These are phyloP conservation scores for Cerrena zonata DNA, from an alignment of 1,284 basidiomycete genomes.

Conservation along the genomic window DNA sequence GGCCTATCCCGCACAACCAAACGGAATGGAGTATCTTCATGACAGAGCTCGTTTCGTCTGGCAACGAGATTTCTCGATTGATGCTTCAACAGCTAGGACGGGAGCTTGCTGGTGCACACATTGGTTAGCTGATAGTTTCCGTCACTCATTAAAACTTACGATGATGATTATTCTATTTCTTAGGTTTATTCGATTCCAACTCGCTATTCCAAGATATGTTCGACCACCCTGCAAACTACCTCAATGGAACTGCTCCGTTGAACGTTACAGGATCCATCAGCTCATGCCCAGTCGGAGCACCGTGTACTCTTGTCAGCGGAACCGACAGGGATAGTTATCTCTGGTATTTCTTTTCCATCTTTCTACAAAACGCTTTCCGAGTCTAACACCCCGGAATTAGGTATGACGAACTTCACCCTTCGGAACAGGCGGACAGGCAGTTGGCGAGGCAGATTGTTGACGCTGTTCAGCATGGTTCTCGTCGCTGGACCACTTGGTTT, in stretches of 20 bases:
- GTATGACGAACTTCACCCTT: conserved; percentile 55
- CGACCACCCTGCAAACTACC: conserved; percentile 39
- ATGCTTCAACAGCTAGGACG: conserved; percentile 24
- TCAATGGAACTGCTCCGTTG: conserved; percentile 54
- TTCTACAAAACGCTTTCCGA: not conserved
- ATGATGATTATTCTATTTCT: not conserved
- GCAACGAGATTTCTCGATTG: conserved; percentile 27
- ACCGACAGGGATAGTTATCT: conserved; percentile 46
- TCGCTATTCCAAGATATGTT: conserved; percentile 50
- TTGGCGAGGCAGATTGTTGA: conserved; percentile 45
- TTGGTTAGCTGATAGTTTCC: conserved; percentile 25
- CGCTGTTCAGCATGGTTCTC: conserved; percentile 36
- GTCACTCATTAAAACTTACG: not conserved
- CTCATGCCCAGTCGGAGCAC: conserved; percentile 38
- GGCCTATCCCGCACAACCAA: conserved; percentile 22
- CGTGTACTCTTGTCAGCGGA: conserved; percentile 38
- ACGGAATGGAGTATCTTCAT: conserved; percentile 31
- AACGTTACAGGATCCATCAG: conserved; percentile 49
- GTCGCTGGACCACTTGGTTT: conserved; percentile 45
- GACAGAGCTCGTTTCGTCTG: conserved; percentile 24
- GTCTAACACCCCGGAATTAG: conserved; percentile 24
- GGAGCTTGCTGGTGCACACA: conserved; percentile 26
- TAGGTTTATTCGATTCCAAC: conserved; percentile 50
- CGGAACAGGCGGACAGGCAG: conserved; percentile 47
- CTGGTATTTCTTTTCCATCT: conserved; percentile 34